Evolutionary conservation across 495 filamentous ascomycete species (phyloP).

Genomic region (Aspergillus sparsus): DNA sequence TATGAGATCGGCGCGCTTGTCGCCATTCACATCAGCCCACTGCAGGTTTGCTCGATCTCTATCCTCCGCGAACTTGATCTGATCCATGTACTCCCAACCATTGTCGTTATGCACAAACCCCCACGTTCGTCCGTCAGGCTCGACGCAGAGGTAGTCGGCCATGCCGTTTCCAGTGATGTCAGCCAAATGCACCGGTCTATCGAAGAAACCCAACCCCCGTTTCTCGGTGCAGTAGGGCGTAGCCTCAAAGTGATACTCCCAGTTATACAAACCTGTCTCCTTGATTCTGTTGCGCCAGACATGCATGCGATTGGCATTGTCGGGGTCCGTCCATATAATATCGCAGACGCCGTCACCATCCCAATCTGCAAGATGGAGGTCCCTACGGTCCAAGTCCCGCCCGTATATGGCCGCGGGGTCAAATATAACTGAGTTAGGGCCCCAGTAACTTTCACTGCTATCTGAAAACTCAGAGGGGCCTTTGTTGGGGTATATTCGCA

Average conservation of each 20-base stretch:
- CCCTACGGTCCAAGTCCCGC: neutral
- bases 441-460: neutral
- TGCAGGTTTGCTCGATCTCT: neutral
- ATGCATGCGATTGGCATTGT: neutral
- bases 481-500: neutral
- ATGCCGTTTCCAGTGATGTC: neutral
- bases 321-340: neutral
- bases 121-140: neutral
- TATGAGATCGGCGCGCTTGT: neutral
- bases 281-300: neutral
- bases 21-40: neutral
- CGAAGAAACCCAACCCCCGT: neutral
- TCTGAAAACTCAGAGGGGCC: neutral
- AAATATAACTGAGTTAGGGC: neutral
- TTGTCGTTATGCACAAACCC: neutral
- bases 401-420: neutral
- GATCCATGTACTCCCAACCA: neutral
- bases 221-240: neutral
- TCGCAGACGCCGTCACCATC: neutral
- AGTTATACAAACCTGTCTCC: neutral
- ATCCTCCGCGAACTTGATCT: neutral
- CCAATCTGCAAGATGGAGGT: neutral
- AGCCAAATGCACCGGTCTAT: neutral
- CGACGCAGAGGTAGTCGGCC: neutral
- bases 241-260: neutral